These are phyloP conservation scores for Dillenia turbinata DNA, from an alignment of 164 flowering plant species.

Conservation along the genomic window DNA sequence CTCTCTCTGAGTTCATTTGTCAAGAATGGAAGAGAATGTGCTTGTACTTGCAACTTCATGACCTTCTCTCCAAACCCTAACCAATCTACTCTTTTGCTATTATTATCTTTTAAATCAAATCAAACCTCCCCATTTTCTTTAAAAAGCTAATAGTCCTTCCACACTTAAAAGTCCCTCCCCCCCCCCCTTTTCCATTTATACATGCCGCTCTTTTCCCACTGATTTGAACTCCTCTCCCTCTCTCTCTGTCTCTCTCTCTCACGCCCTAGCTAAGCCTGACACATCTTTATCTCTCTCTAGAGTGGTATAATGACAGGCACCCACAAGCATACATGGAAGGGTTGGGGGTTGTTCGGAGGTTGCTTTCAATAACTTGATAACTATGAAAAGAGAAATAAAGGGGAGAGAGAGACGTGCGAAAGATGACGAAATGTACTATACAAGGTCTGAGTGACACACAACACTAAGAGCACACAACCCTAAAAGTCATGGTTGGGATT, in stretches of 20 bases:
- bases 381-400: constrained; percentile 14
- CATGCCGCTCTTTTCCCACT: constrained; percentile 20
- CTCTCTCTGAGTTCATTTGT: constrained; percentile 1
- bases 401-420: not conserved
- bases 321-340: not conserved
- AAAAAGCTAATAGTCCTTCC: constrained; percentile 22
- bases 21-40: constrained; percentile 8
- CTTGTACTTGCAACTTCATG: constrained; percentile 18
- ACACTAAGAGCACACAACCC: constrained; percentile 21
- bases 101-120: constrained; percentile 2
- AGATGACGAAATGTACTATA: constrained; percentile 8
- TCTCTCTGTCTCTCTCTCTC: constrained; percentile 3
- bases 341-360: constrained; percentile 13
- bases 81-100: constrained; percentile 10
- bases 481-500: constrained; percentile 6
- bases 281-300: constrained; percentile 10
- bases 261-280: constrained; percentile 6
- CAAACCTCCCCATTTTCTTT: not conserved
- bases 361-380: constrained; percentile 36
- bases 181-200: constrained; percentile 25
- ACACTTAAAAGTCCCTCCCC: constrained; percentile 9
- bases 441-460: constrained; percentile 15
- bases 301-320: constrained; percentile 18
- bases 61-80: constrained; percentile 15
- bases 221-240: too few species aligned